Evolutionary conservation across 305 asterid genomes (phyloP).

Genomic region (Striga hermonthica): DNA sequence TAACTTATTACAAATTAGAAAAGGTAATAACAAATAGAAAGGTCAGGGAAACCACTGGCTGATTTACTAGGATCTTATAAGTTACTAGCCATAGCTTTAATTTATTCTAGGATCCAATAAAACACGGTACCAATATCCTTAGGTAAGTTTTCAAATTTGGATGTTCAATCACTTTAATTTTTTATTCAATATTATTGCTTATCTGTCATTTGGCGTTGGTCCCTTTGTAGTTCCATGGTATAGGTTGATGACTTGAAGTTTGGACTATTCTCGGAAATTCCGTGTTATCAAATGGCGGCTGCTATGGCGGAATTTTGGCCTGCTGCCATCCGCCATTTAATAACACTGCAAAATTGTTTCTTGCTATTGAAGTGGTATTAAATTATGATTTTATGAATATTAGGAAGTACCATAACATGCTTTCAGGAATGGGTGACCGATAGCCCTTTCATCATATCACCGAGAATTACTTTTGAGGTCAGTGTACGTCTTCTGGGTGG

Average conservation of each 20-base stretch:
- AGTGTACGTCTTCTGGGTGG: constrained; percentile 99
- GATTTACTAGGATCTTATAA: too few relatives aligned
- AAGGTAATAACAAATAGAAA: too few relatives aligned
- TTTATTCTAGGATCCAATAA: too few relatives aligned
- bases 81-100: too few relatives aligned
- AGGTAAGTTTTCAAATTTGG: too few relatives aligned
- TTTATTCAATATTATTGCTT: too few relatives aligned
- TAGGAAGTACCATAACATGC: constrained; percentile 26
- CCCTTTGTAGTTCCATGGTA: constrained; percentile 14
- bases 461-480: constrained; percentile 95
- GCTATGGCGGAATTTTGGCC: background rate
- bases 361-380: constrained; percentile 7
- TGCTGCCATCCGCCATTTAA: background rate
- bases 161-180: too few relatives aligned
- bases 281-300: too few relatives aligned
- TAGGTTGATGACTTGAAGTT: constrained; percentile 13
- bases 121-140: too few relatives aligned
- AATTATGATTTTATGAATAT: constrained; percentile 24
- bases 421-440: constrained; percentile 99
- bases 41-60: too few relatives aligned
- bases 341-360: background rate
- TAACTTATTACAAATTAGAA: too few relatives aligned
- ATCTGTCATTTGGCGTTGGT: background rate
- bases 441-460: constrained; percentile 90
- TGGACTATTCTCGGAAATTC: too few relatives aligned